These are phyloP conservation scores for Aspergillus hortae DNA, from an alignment of 2,329 filamentous ascomycete genomes.

Conservation along the genomic window DNA sequence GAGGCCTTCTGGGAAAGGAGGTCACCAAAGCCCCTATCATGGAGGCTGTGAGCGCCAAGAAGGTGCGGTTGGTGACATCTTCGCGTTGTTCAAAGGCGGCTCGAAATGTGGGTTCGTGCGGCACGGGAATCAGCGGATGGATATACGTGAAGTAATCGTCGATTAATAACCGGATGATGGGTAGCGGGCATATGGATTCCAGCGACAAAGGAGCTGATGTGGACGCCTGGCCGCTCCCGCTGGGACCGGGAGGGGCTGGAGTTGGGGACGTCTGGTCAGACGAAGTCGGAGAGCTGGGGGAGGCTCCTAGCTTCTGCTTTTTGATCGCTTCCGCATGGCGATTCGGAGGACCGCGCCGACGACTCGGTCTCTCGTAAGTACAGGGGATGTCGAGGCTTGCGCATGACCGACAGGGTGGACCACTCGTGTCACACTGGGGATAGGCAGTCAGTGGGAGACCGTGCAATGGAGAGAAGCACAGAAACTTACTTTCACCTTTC, in stretches of 20 bases:
- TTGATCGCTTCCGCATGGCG: slow-evolving; percentile 65
- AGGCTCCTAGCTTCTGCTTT: slow-evolving; percentile 51
- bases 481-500: slow-evolving; percentile 50
- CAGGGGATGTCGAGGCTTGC: slow-evolving; percentile 63
- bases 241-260: slow-evolving; percentile 31
- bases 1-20: slow-evolving; percentile 44
- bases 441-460: slow-evolving; percentile 2
- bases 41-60: slow-evolving; percentile 43
- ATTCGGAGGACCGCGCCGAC: slow-evolving; percentile 63
- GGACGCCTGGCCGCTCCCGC: slow-evolving; percentile 24
- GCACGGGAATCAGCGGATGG: slow-evolving; percentile 44
- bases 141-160: slow-evolving; percentile 49
- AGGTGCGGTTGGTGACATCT: slow-evolving; percentile 39
- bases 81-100: slow-evolving; percentile 41
- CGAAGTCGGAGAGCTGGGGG: slow-evolving; percentile 36
- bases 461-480: not conserved
- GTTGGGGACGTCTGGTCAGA: slow-evolving; percentile 41
- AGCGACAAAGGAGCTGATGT: slow-evolving; percentile 46
- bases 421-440: slow-evolving; percentile 60
- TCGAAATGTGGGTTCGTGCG: slow-evolving; percentile 46
- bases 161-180: slow-evolving; percentile 38
- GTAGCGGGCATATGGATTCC: slow-evolving; percentile 44
- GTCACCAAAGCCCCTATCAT: slow-evolving; percentile 45
- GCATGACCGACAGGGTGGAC: slow-evolving; percentile 65
- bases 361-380: slow-evolving; percentile 62